Base-by-base conservation (phyloP, 2,329 filamentous ascomycete genomes). In the Paracamarosporium sp. region DNA sequence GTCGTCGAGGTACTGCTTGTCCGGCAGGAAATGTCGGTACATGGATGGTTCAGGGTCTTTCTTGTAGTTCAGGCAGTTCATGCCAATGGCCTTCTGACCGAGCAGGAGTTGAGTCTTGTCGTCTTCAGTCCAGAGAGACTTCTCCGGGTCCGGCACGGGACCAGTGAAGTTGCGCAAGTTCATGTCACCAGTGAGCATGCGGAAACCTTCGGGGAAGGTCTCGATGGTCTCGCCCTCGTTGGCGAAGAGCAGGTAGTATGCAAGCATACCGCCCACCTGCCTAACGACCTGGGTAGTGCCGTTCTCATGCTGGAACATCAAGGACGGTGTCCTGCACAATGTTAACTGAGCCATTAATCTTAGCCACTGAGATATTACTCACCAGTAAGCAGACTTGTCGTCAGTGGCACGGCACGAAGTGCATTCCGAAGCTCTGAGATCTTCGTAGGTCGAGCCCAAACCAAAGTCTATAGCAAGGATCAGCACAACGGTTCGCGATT, bases 1-100 rank as follows among this genome's bases (percentile, higher is more conserved):
- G 53, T 83, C 83, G 71, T 97, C 93, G 33, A 97, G 82, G 72
- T 86, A 96, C 0, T 79, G 78, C 83, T 96, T 96, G 68, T 89
- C 85, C 0, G 94, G 93, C 66, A 97, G 70, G 73, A 86, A 88
- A 76, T 97, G 93, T 64, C 93, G 92, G 76, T 87, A 90, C 33
- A 96, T 84, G 13, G 93, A 90, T 1, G 85, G 83, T 76, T 97
- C 93, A 2, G 90, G 81, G 0, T 76, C 56, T 17, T 67, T 68
- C 24, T 77, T 81, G 73, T 97, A 97, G 85, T 98, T 89, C 59
- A 99, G 80, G 78, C 95, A 98, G 83, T 98, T 98, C 85, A 97
- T 97, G 3, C 95, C 94, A 27, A 97, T 68, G 9, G 93, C 92
- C 60, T 93, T 92, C 81, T 96, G 90, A 50, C 80, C 80, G 35